These are phyloP conservation scores for Phoma sp. DNA, from an alignment of 2,329 filamentous ascomycete genomes.

Conservation along the genomic window DNA sequence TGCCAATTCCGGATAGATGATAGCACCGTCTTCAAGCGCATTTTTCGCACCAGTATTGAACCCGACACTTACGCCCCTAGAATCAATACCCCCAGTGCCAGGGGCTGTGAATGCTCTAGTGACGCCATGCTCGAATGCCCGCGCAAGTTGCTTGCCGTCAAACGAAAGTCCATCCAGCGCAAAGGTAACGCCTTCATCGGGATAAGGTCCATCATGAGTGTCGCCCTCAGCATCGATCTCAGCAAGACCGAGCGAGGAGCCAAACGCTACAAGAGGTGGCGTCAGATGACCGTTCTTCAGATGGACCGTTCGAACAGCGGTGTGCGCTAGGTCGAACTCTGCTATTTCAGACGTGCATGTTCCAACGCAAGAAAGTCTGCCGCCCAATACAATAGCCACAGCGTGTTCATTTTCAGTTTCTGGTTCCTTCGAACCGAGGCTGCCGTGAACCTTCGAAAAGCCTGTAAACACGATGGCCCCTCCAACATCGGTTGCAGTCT, in stretches of 20 bases:
- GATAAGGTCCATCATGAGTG: conserved; percentile 56
- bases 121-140: conserved; percentile 49
- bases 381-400: conserved; percentile 3
- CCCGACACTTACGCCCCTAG: conserved; percentile 48
- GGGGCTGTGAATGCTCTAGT: conserved; percentile 51
- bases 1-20: conserved; percentile 50
- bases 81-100: conserved; percentile 34
- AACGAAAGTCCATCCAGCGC: conserved; percentile 58
- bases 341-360: conserved; percentile 2
- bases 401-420: neutral
- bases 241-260: conserved; percentile 66
- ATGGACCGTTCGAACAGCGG: neutral
- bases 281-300: conserved; percentile 66
- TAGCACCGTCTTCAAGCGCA: conserved; percentile 39
- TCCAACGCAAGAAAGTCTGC: conserved; percentile 4
- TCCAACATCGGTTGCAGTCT: conserved; percentile 14
- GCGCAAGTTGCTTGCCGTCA: conserved; percentile 49
- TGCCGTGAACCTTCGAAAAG: neutral
- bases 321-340: neutral
- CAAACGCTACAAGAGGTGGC: conserved; percentile 67
- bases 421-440: neutral
- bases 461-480: conserved; percentile 3
- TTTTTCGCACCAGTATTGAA: conserved; percentile 44
- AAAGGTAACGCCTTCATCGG: conserved; percentile 64
- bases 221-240: conserved; percentile 66